phyloP scores from a whole-genome alignment of 2,329 filamentous ascomycete species.

The Trichoderma oligosporum region DNA sequence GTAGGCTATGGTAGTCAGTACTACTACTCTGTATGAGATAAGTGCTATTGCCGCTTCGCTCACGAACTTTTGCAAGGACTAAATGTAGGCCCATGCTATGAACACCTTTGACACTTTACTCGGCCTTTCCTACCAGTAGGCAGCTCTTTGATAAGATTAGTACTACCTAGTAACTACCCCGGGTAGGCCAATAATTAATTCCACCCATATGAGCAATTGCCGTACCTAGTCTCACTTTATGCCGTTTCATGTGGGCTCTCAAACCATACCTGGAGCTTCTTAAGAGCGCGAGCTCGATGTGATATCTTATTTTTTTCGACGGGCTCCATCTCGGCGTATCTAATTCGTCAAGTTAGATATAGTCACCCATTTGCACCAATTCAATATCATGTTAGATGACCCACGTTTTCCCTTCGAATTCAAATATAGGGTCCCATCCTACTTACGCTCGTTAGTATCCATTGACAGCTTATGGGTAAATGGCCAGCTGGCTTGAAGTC shows the following conservation, averaged over 20 bases:
- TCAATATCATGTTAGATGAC: too few species aligned
- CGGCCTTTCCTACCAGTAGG: too few species aligned
- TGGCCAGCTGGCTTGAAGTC: constrained; percentile 27
- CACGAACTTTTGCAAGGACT: too few species aligned
- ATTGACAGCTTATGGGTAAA: not conserved
- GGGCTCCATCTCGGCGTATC: constrained; percentile 92
- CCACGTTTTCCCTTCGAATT: constrained; percentile 82
- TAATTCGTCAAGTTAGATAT: constrained; percentile 30
- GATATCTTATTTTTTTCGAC: constrained; percentile 85
- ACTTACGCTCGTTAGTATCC: not conserved
- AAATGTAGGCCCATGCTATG: too few species aligned
- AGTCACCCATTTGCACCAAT: not conserved
- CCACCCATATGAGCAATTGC: not conserved
- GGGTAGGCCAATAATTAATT: not conserved
- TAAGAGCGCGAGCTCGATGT: constrained; percentile 81
- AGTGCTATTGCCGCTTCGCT: too few species aligned
- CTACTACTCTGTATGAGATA: not conserved
- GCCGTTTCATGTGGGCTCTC: not conserved
- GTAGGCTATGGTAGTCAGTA: not conserved
- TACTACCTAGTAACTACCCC: too few species aligned
- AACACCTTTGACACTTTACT: too few species aligned
- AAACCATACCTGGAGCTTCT: constrained; percentile 82
- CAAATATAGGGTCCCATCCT: constrained; percentile 98
- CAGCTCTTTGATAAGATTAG: too few species aligned
- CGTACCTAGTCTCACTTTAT: not conserved